These are phyloP conservation scores for Coemansia brasiliensis DNA, from an alignment of 192 early-diverging fungal species.

Conservation along the genomic window DNA sequence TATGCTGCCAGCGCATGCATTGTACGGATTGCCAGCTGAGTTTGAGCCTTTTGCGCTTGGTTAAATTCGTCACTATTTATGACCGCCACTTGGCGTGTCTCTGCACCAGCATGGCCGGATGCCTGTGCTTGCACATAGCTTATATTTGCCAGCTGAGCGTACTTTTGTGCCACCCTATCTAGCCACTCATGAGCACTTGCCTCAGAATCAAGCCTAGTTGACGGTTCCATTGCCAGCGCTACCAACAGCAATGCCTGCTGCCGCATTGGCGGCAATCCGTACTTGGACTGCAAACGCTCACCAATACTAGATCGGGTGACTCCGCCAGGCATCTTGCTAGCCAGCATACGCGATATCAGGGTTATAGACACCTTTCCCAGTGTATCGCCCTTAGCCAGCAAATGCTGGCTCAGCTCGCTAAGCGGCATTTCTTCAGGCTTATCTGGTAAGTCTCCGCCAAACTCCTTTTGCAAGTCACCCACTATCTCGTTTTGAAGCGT, in stretches of 20 bases:
- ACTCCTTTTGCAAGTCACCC: conserved; percentile 93
- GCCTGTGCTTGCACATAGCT: conserved; percentile 21
- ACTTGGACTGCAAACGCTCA: conserved; percentile 66
- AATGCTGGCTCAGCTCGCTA: conserved; percentile 70
- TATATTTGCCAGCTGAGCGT: conserved; percentile 70
- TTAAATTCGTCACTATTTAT: conserved; percentile 90
- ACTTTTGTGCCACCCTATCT: conserved; percentile 66
- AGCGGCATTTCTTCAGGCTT: conserved; percentile 90
- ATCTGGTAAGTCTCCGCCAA: conserved; percentile 78
- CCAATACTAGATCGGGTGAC: conserved; percentile 79
- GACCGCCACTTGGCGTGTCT: conserved; percentile 57
- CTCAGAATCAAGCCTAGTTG: conserved; percentile 71
- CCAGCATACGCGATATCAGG: conserved; percentile 78
- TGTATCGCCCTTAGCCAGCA: conserved; percentile 61
- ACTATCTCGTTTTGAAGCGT: conserved; percentile 96
- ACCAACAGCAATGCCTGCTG: conserved; percentile 75
- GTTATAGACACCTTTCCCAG: conserved; percentile 82
- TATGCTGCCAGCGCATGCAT: conserved; percentile 80
- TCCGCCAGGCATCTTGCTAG: conserved; percentile 91
- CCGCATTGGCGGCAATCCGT: conserved; percentile 75
- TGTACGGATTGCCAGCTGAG: conserved; percentile 69
- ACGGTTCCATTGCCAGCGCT: conserved; percentile 80
- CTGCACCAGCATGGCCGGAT: conserved; percentile 37
- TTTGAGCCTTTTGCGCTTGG: conserved; percentile 70
- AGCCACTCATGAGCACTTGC: conserved; percentile 80